phyloP scores from a whole-genome alignment of 225 moss, liverwort and hornwort species.

The Ulota crispa region DNA sequence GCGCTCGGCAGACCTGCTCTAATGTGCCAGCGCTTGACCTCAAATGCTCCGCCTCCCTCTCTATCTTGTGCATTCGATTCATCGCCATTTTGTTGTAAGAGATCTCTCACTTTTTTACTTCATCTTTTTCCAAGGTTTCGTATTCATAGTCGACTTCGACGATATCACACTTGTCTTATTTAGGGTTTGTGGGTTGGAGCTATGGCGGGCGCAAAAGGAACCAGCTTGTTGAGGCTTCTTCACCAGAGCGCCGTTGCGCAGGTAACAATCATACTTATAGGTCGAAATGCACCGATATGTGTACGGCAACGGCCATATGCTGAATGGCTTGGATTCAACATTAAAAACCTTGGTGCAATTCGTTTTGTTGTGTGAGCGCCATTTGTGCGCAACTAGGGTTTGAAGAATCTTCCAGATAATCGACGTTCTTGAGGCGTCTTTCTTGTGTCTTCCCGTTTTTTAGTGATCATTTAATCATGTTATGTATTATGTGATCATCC shows the following conservation, averaged over 20 bases:
- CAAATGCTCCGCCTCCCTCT: neutral
- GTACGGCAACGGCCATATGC: neutral
- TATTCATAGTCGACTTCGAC: neutral
- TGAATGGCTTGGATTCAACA: neutral
- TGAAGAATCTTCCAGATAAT: neutral
- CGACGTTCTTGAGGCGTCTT: neutral
- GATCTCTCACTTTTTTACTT: neutral
- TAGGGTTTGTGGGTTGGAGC: neutral
- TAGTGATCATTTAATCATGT: neutral
- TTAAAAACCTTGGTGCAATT: neutral
- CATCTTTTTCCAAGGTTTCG: neutral
- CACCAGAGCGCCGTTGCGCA: conserved; percentile 41
- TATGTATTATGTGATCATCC: neutral
- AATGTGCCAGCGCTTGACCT: neutral
- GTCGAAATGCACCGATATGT: neutral
- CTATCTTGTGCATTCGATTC: neutral
- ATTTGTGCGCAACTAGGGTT: conserved; percentile 16
- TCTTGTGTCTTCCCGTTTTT: neutral
- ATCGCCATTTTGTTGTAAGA: no score
- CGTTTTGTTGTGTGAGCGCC: neutral
- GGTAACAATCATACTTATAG: conserved; percentile 9
- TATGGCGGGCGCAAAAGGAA: conserved; percentile 47
- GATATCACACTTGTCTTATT: neutral
- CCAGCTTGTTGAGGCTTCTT: conserved; percentile 39
- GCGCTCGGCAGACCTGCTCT: neutral